A percentile compares a stretch with the other conserved stretches of the same genome.
These are phyloP conservation scores for Brettanomyces custersianus DNA, from an alignment of 805 yeast genomes.

Conservation along the genomic window DNA sequence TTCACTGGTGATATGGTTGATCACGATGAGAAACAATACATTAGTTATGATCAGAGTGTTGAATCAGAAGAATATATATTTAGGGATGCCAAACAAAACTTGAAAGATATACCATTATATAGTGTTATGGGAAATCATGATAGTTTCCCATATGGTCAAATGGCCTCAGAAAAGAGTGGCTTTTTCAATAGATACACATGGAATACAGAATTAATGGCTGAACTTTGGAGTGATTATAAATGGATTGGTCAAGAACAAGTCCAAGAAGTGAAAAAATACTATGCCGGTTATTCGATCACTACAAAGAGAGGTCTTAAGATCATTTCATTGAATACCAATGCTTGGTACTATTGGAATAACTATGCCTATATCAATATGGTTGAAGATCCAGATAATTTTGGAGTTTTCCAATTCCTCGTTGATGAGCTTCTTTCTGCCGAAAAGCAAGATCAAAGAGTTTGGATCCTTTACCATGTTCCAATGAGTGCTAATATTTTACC, in stretches of 20 bases:
- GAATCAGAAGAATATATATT: conserved; percentile 44
- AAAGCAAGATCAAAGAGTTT: conserved; percentile 49
- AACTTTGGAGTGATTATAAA: conserved; percentile 36
- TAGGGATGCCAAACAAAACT: conserved; percentile 39
- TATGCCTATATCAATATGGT: conserved; percentile 45
- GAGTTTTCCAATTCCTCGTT: conserved; percentile 51
- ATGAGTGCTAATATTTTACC: conserved; percentile 54
- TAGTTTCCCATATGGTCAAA: conserved; percentile 62
- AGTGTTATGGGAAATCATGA: conserved; percentile 67
- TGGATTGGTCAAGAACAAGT: conserved; percentile 33
- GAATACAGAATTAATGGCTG: conserved; percentile 40
- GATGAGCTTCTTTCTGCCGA: conserved; percentile 58
- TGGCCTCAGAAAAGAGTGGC: conserved; percentile 45
- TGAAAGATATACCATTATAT: conserved; percentile 46
- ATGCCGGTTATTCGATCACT: conserved; percentile 51
- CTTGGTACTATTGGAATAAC: conserved; percentile 56
- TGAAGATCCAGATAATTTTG: conserved; percentile 48
- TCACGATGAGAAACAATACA: conserved; percentile 46
- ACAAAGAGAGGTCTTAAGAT: conserved; percentile 51
- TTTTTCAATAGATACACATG: conserved; percentile 32
- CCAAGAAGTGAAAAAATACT: conserved; percentile 35
- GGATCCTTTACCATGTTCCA: conserved; percentile 68
- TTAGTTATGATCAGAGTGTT: conserved; percentile 38
- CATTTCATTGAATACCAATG: conserved; percentile 56
- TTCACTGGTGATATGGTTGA: conserved; percentile 74